A percentile compares a stretch with the other conserved stretches of the same genome.
These are phyloP conservation scores for Flammula alnicola DNA, from an alignment of 1,284 basidiomycete species.

Conservation along the genomic window DNA sequence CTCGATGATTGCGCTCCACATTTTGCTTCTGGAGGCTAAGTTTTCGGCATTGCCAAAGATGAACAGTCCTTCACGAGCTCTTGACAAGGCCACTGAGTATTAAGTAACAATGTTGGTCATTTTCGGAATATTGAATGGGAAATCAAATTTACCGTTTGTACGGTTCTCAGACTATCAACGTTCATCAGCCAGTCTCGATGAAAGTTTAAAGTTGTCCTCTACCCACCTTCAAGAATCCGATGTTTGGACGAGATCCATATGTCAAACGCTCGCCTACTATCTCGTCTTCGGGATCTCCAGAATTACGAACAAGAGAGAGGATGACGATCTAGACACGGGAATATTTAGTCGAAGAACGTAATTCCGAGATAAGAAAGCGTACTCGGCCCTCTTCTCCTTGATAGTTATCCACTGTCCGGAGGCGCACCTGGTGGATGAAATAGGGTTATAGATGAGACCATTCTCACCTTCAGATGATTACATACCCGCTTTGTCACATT, in stretches of 20 bases:
- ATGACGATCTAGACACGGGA: too few relatives aligned
- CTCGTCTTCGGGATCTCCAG: slow-evolving; percentile 51
- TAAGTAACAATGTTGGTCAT: too few relatives aligned
- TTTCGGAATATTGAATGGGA: too few relatives aligned
- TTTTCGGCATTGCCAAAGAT: slow-evolving; percentile 69
- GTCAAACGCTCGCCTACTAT: too few relatives aligned
- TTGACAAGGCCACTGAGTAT: slow-evolving; percentile 79
- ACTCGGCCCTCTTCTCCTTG: slow-evolving; percentile 80
- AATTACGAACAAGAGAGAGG: slow-evolving; percentile 72
- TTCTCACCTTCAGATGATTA: not conserved
- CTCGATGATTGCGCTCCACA: slow-evolving; percentile 65
- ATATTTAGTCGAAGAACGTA: too few relatives aligned
- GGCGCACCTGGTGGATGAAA: slow-evolving; percentile 52
- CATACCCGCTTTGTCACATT: slow-evolving; percentile 52
- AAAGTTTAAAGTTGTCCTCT: too few relatives aligned
- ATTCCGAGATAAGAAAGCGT: too few relatives aligned
- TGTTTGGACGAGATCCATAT: slow-evolving; percentile 47
- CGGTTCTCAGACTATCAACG: slow-evolving; percentile 56
- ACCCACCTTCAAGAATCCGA: slow-evolving; percentile 79
- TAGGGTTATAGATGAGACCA: slow-evolving; percentile 1
- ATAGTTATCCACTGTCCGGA: slow-evolving; percentile 79
- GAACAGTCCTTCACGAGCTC: slow-evolving; percentile 73
- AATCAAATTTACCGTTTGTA: too few relatives aligned
- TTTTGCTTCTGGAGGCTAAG: slow-evolving; percentile 50
- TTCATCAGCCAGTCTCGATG: too few relatives aligned